Percentiles rank a stretch among this genome's conserved stretches.
These are phyloP conservation scores for Geotrichum histeridarum DNA, from an alignment of 1,139 yeast genomes.

Conservation along the genomic window DNA sequence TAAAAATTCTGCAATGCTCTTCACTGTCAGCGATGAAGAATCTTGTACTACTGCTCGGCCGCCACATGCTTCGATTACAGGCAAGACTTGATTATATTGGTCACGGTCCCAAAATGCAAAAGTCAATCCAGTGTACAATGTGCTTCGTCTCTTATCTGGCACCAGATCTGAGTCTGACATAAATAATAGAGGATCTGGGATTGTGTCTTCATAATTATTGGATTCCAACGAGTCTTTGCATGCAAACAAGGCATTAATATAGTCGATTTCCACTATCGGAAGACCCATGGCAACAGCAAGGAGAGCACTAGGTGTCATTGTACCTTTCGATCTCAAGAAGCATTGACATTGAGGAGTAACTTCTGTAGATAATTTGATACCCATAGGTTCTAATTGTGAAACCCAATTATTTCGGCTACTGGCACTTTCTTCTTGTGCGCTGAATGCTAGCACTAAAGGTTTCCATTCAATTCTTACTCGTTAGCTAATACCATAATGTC, in stretches of 20 bases:
- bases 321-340: background rate
- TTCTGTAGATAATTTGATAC: constrained; percentile 8
- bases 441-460: constrained; percentile 1
- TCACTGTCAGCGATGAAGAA: background rate
- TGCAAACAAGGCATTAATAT: constrained; percentile 8
- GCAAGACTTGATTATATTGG: constrained; percentile 20
- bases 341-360: constrained; percentile 5
- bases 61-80: constrained; percentile 24
- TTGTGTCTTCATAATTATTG: background rate
- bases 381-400: constrained; percentile 9
- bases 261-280: constrained; percentile 23
- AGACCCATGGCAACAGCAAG: constrained; percentile 25
- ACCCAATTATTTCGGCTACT: background rate
- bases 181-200: constrained; percentile 23
- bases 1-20: constrained; percentile 7
- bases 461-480: constrained; percentile 14
- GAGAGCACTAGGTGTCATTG: constrained; percentile 8
- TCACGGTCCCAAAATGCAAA: constrained; percentile 20
- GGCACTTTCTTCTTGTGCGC: constrained; percentile 4
- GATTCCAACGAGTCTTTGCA: background rate
- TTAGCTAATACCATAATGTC: constrained; percentile 16
- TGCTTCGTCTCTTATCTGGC: constrained; percentile 20
- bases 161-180: constrained; percentile 22
- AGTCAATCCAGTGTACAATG: constrained; percentile 19
- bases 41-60: constrained; percentile 19